Evolutionary conservation across 177 flowering plant genomes (phyloP).

Genomic region (Telopea speciosissima): DNA sequence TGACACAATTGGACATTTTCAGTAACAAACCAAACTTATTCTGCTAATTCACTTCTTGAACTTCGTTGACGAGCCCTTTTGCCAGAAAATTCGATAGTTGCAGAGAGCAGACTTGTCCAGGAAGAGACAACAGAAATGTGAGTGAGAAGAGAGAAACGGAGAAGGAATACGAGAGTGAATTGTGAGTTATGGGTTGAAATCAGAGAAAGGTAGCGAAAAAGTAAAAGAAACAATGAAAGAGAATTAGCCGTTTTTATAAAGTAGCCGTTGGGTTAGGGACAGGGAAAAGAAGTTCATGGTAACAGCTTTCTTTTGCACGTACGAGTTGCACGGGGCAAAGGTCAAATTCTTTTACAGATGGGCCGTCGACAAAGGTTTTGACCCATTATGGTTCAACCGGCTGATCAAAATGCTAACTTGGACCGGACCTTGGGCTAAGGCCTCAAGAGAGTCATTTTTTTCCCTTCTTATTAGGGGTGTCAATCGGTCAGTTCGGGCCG

Average conservation of each 20-base stretch:
- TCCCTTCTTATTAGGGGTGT: too few species aligned
- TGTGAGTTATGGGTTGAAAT: neutral
- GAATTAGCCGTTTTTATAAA: constrained; percentile 15
- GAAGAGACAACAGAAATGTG: neutral
- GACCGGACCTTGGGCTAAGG: too few species aligned
- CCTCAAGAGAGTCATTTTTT: too few species aligned
- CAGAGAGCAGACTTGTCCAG: neutral
- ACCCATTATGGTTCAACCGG: too few species aligned
- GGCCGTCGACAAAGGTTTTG: too few species aligned
- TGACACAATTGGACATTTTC: constrained; percentile 28
- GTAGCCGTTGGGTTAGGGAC: constrained; percentile 15
- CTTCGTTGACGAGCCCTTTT: constrained; percentile 2
- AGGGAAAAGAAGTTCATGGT: too few species aligned
- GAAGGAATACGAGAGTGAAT: neutral
- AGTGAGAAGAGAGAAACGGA: neutral
- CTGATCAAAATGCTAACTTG: too few species aligned
- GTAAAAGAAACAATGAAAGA: neutral
- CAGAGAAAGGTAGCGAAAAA: constrained; percentile 4
- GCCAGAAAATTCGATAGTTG: neutral
- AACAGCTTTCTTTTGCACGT: too few species aligned
- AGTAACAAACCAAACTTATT: neutral
- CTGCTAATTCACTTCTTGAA: constrained; percentile 2
- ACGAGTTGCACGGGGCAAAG: too few species aligned
- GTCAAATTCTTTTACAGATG: too few species aligned
- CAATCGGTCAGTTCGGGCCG: too few species aligned